Percentiles rank a stretch among this genome's conserved stretches.
These are phyloP conservation scores for Corynascus novoguineensis DNA, from an alignment of 495 filamentous ascomycete species.

Conservation along the genomic window DNA sequence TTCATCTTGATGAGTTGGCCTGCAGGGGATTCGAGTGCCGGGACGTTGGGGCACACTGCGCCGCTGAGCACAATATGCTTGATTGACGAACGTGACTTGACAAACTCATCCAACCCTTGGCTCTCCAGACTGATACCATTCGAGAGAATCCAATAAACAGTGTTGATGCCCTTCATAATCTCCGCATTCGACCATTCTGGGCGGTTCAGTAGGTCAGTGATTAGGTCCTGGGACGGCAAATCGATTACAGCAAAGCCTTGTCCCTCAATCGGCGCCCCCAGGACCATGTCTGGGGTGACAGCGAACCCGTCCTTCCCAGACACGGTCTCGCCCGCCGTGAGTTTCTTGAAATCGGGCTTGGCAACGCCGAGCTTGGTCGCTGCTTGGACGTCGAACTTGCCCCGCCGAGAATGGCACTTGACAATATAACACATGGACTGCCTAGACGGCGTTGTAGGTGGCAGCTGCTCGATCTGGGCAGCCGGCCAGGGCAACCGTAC, in stretches of 20 bases:
- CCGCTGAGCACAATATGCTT: constrained; percentile 71
- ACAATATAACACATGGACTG: constrained; percentile 82
- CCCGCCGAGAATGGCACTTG: constrained; percentile 64
- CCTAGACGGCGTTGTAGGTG: constrained; percentile 54
- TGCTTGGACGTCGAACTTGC: constrained; percentile 65
- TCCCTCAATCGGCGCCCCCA: constrained; percentile 34
- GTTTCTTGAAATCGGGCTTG: constrained; percentile 45
- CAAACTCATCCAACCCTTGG: constrained; percentile 59
- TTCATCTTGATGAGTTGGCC: constrained; percentile 59
- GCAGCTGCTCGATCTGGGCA: constrained; percentile 56
- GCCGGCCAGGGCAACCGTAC: constrained; percentile 82
- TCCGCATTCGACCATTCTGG: constrained; percentile 65
- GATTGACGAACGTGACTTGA: constrained; percentile 51
- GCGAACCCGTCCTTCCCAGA: constrained; percentile 47
- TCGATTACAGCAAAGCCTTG: constrained; percentile 73
- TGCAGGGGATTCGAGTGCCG: constrained; percentile 61
- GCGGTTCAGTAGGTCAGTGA: constrained; percentile 60
- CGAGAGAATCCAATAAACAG: constrained; percentile 77
- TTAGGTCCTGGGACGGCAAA: constrained; percentile 60
- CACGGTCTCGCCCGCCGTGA: constrained; percentile 50
- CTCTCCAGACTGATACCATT: constrained; percentile 55
- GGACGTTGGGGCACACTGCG: constrained; percentile 65
- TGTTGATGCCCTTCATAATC: constrained; percentile 60
- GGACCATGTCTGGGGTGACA: constrained; percentile 52
- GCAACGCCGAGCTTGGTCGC: constrained; percentile 57